Evolutionary conservation across 2,329 filamentous ascomycete genomes (phyloP).

Genomic region (Fusarium verrucosum): DNA sequence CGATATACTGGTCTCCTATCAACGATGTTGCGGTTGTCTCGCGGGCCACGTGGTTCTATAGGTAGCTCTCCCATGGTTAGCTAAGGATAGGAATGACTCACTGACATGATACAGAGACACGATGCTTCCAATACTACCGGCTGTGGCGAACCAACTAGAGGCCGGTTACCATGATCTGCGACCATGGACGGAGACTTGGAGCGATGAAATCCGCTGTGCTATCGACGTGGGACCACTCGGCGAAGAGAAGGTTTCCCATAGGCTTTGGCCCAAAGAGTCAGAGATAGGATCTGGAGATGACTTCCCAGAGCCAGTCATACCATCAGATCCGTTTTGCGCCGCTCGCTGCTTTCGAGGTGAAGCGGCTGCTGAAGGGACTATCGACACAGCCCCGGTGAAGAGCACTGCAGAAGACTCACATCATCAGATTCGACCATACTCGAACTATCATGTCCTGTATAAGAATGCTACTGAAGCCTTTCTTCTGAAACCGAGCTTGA

Average conservation of each 20-base stretch:
- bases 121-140: constrained; percentile 87
- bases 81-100: not conserved
- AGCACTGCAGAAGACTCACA: constrained; percentile 49
- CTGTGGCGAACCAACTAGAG: constrained; percentile 91
- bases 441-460: constrained; percentile 86
- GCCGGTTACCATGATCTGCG: constrained; percentile 86
- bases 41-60: constrained; percentile 96
- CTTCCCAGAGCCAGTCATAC: constrained; percentile 54
- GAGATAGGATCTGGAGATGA: constrained; percentile 33
- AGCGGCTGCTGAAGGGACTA: constrained; percentile 64
- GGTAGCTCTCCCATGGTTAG: constrained; percentile 50
- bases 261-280: constrained; percentile 75
- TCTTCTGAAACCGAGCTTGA: constrained; percentile 84
- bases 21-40: constrained; percentile 86
- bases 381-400: constrained; percentile 47
- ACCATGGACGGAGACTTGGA: constrained; percentile 92
- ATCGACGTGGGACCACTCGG: constrained; percentile 88
- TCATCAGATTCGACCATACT: constrained; percentile 66
- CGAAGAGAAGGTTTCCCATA: constrained; percentile 89
- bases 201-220: constrained; percentile 88
- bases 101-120: constrained; percentile 67
- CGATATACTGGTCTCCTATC: constrained; percentile 96
- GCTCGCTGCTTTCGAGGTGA: constrained; percentile 68
- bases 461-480: constrained; percentile 80
- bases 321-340: constrained; percentile 67